Evolutionary conservation across 306 rosid genomes (phyloP).

Genomic region (Trifolium dubium): DNA sequence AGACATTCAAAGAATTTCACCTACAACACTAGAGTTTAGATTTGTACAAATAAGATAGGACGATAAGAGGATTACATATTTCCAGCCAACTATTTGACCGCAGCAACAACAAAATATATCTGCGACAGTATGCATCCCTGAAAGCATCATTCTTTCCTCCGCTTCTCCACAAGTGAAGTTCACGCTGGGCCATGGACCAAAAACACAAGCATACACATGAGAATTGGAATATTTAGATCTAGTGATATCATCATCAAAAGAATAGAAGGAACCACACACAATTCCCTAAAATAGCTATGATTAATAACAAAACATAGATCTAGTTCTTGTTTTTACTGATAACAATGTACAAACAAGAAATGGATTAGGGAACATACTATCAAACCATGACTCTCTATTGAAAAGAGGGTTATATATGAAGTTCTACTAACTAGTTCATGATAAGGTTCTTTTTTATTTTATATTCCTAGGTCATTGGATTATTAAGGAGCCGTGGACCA

Average conservation of each 20-base stretch:
- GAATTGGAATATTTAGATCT: conserved; percentile 33
- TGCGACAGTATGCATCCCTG: conserved; percentile 80
- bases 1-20: conserved; percentile 5
- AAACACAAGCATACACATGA: conserved; percentile 13
- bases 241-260: neutral
- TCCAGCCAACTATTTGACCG: conserved; percentile 94
- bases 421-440: conserved; percentile 9
- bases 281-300: neutral
- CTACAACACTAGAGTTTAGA: conserved; percentile 16
- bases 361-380: too few relatives aligned
- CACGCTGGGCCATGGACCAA: conserved; percentile 54
- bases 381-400: too few relatives aligned
- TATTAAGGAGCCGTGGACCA: too few relatives aligned
- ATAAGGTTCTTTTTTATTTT: neutral
- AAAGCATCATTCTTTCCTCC: conserved; percentile 81
- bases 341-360: too few relatives aligned
- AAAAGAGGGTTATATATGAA: too few relatives aligned
- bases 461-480: conserved; percentile 23
- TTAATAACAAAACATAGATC: conserved; percentile 1
- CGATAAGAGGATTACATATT: conserved; percentile 66
- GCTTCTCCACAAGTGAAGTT: conserved; percentile 62
- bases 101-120: conserved; percentile 88
- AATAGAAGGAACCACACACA: neutral
- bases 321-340: neutral
- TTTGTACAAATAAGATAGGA: conserved; percentile 26